Base-by-base conservation (phyloP, 345 rosid genomes). In the Isatis tinctoria region DNA sequence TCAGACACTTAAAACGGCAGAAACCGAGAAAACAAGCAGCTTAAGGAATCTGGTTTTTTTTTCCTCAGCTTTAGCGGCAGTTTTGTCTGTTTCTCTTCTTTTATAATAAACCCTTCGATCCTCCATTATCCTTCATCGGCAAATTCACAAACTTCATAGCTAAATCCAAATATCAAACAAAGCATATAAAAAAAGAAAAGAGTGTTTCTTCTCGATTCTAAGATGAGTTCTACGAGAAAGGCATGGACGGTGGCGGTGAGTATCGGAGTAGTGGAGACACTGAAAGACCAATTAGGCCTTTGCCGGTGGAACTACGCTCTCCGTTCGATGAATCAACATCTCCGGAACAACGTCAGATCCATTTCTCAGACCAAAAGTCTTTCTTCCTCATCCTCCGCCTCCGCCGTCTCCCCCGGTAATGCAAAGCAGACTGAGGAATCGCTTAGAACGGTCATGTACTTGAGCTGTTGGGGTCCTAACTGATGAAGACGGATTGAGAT, bases 381-480 rank as follows among this genome's bases (percentile, higher is more conserved):
- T 13, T 71, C 89, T 9, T 67, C 90, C 12, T 60, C 85, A 1
- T 64, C 89, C 0, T 48, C 87, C 0, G 17, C 45, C 0, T 60
- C 82, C 3, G 58, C 74, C 35, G 62, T 58, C 0, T 58, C 53
- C 2, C 72, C 80, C 4, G 73, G 43, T 27, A 66, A 63, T 7
- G 11, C 67, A 37, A 77, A 81, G 18, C 81, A 48, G 13, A 61
- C 79, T 2, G 87, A 85, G 60, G 89, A 83, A 59, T 82, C 91
- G 0, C 44, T 87, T 43, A 67, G 84, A 62, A 83, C 64, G 58
- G 82, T 85, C 63, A 85, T 85, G 89, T 85, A 82, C 70, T 80
- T 87, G 78, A 82, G 87, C 68, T 87, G 87, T 64, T 87, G 87
- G 91, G 89, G 89, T 79, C 86, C 91, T 35, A 74, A 60, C 18